Conservation (phyloP, 2,329 filamentous ascomycete genomes). For the Aspergillus sp. region DNA sequence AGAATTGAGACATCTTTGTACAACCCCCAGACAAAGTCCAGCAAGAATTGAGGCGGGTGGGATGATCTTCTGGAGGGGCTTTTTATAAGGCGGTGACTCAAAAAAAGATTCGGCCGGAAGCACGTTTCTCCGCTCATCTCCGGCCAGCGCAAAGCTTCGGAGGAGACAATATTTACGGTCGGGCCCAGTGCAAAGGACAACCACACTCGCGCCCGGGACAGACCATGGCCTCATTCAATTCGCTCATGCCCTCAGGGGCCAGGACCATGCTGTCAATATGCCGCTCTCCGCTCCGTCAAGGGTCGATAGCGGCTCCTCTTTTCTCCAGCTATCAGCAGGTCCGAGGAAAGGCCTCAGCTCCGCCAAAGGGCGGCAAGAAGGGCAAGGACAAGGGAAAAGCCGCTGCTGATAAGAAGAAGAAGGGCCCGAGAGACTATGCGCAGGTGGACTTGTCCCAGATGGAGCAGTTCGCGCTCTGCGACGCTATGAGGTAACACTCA, state of each 20-base stretch:
- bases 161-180: constrained; percentile 35
- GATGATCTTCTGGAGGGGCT: constrained; percentile 24
- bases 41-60: background rate
- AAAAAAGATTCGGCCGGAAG: constrained; percentile 27
- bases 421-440: constrained; percentile 69
- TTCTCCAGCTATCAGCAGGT: constrained; percentile 39
- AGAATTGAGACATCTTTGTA: constrained; percentile 37
- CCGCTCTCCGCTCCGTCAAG: constrained; percentile 33
- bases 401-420: constrained; percentile 67
- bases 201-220: background rate
- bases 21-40: constrained; percentile 13
- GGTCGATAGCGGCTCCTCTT: constrained; percentile 35
- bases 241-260: constrained; percentile 40
- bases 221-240: constrained; percentile 42
- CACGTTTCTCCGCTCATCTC: constrained; percentile 36
- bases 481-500: constrained; percentile 76
- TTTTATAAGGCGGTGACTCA: constrained; percentile 18
- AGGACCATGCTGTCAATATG: constrained; percentile 41
- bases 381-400: constrained; percentile 56
- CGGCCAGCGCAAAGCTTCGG: constrained; percentile 30
- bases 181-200: background rate
- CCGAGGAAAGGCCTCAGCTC: constrained; percentile 35
- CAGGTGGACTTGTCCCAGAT: constrained; percentile 66
- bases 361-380: constrained; percentile 37
- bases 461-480: constrained; percentile 79